phyloP scores from a whole-genome alignment of 306 rosid species.

The Inga oerstediana region DNA sequence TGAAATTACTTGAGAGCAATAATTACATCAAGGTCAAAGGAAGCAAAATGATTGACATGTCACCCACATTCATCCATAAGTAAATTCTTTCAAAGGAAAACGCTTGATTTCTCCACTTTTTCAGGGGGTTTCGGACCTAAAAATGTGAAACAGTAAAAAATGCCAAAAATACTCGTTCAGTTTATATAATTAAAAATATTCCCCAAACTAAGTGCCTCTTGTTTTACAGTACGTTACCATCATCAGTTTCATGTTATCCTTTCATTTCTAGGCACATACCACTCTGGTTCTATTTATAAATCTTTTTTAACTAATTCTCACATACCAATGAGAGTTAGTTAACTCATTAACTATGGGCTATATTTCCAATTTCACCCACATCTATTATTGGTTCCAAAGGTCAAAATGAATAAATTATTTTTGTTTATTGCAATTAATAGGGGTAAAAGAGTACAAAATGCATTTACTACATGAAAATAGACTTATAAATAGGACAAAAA shows the following conservation, averaged over 20 bases:
- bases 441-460: too few relatives aligned
- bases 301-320: too few relatives aligned
- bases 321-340: too few relatives aligned
- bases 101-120: slow-evolving; percentile 2
- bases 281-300: too few relatives aligned
- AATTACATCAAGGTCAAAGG: neutral
- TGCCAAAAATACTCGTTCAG: neutral
- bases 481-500: too few relatives aligned
- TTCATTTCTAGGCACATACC: neutral
- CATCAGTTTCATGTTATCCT: neutral
- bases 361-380: too few relatives aligned
- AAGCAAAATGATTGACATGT: neutral
- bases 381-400: too few relatives aligned
- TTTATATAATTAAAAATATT: neutral
- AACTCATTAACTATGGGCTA: too few relatives aligned
- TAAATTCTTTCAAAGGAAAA: neutral
- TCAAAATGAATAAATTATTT: too few relatives aligned
- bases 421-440: too few relatives aligned
- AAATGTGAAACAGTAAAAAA: neutral
- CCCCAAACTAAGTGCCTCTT: neutral
- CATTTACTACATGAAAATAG: too few relatives aligned
- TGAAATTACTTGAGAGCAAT: neutral
- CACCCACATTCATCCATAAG: neutral
- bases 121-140: neutral
- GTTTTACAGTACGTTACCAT: neutral